Evolutionary conservation across 2,329 filamentous ascomycete species (phyloP), one percentile per base, ranked within the genome.

Genomic region (Teratosphaeria destructans): DNA sequence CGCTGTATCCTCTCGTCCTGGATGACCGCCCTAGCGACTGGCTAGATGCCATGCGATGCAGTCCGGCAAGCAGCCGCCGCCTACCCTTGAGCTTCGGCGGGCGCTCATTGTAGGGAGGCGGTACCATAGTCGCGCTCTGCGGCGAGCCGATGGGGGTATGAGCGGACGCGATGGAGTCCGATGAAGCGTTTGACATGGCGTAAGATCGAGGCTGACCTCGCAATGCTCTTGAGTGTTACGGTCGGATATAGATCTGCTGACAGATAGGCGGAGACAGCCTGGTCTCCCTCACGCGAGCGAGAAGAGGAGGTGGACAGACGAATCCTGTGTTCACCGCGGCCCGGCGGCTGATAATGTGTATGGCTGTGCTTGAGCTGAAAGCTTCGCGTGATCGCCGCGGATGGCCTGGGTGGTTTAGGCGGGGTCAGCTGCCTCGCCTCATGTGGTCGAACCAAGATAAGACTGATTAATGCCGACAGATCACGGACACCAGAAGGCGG

Each of bases 31-130:
- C 79, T 56, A 95, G 76, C 16, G 88, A 89, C 0, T 88, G 86
- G 6, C 87, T 90, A 0, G 90, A 95, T 11, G 89, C 86, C 69
- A 95, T 93, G 60, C 89, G 86, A 63, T 93, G 87, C 55, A 95
- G 80, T 35, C 86, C 84, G 63, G 85, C 85, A 19, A 95, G 77
- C 37, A 95, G 74, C 61, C 86, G 84, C 67, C 86, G 84, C 54
- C 88, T 83, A 57, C 84, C 82, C 71, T 86, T 90, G 59, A 82
- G 78, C 73, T 87, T 90, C 29, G 77, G 78, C 57, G 66, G 72
- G 19, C 71, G 72, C 57, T 75, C 68, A 61, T 65, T 60, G 64
- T 59, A 69, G 57, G 49, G 68, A 55, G 10, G 65, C 14, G 61
- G 52, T 4, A 43, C 53, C n/a, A 52, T 14, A 6, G 57, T 59